A percentile compares a stretch with the other conserved stretches of the same genome.
Conservation (phyloP, 768 basidiomycete species). For the Sarcomyxa edulis region DNA sequence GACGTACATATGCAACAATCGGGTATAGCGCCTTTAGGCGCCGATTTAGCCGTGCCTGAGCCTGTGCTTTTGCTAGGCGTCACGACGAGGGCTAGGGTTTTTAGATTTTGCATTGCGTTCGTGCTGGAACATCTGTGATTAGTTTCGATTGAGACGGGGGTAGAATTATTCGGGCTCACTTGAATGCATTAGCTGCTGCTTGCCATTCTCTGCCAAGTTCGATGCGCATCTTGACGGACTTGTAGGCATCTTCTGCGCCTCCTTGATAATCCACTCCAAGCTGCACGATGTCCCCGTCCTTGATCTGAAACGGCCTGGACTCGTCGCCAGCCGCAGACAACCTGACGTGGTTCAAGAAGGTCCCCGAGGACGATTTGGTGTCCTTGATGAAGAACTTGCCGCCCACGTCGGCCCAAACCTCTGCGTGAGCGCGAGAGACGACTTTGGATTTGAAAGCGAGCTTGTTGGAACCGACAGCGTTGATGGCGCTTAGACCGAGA, state of each 20-base stretch:
- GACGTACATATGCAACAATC: constrained; percentile 93
- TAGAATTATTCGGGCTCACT: constrained; percentile 33
- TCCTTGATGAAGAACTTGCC: constrained; percentile 84
- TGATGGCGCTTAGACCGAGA: constrained; percentile 56
- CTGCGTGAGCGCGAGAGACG: constrained; percentile 90
- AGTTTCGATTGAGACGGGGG: constrained; percentile 8
- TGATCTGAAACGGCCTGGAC: constrained; percentile 69
- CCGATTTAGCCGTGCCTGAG: constrained; percentile 17
- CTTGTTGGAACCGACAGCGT: constrained; percentile 70
- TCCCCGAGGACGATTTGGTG: constrained; percentile 86
- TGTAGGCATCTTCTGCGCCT: constrained; percentile 93
- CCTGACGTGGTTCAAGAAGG: constrained; percentile 92
- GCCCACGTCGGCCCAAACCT: constrained; percentile 76
- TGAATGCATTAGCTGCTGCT: constrained; percentile 85
- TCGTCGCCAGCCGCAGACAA: constrained; percentile 83
- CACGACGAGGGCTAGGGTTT: constrained; percentile 48
- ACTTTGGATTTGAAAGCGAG: constrained; percentile 96
- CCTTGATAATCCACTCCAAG: constrained; percentile 98
- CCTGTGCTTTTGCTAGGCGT: constrained; percentile 6
- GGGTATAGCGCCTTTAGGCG: constrained; percentile 42
- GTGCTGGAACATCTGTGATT: constrained; percentile 36
- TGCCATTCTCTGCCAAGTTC: constrained; percentile 93
- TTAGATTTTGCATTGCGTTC: constrained; percentile 72
- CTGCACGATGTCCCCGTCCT: constrained; percentile 92
- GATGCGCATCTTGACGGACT: constrained; percentile 93